Percentiles rank a stretch among this genome's conserved stretches.
phyloP scores from a whole-genome alignment of 768 basidiomycete species.

The Tulasnella sp. region DNA sequence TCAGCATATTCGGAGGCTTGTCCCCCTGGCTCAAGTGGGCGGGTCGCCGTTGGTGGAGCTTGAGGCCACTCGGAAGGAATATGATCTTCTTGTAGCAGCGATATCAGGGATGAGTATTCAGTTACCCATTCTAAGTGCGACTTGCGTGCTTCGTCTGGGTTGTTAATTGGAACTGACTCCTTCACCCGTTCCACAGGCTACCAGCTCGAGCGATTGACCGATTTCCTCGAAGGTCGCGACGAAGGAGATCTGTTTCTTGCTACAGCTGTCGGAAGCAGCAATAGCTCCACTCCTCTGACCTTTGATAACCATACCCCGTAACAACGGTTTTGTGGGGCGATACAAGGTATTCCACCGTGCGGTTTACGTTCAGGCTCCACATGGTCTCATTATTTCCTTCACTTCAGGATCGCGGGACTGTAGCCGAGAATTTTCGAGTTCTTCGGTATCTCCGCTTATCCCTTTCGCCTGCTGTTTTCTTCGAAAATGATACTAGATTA shows the following conservation, averaged over 20 bases:
- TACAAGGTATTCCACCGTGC: not conserved
- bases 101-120: not conserved
- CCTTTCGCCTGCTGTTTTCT: not conserved
- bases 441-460: not conserved
- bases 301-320: not conserved
- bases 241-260: not conserved
- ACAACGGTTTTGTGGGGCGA: not conserved
- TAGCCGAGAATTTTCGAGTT: not conserved
- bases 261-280: not conserved
- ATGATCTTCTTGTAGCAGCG: not conserved
- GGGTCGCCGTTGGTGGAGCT: not conserved
- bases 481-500: not conserved
- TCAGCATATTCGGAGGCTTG: conserved; percentile 12
- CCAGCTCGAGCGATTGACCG: not conserved
- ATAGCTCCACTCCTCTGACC: not conserved
- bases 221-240: not conserved
- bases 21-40: not conserved
- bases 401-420: not conserved
- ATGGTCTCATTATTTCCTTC: not conserved
- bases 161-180: not conserved
- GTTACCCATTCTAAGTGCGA: not conserved
- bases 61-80: not conserved
- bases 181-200: not conserved
- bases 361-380: not conserved
- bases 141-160: no score